Percentiles rank a stretch among this genome's conserved stretches.
These are phyloP conservation scores for Yamadazyma conglobata DNA, from an alignment of 1,139 yeast species.

Conservation along the genomic window DNA sequence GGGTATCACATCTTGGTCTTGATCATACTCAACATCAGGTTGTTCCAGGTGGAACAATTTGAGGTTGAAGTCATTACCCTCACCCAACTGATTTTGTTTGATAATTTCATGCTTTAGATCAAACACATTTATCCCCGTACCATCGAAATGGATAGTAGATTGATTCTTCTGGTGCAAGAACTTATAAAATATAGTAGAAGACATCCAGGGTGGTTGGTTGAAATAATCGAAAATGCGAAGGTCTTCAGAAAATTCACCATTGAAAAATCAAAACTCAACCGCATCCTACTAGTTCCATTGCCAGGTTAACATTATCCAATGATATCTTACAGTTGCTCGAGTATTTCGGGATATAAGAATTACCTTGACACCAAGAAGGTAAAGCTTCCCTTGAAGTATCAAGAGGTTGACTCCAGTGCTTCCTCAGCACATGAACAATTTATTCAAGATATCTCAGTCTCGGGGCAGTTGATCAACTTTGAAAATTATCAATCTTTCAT, in stretches of 20 bases:
- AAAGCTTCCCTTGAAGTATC: constrained; percentile 33
- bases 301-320: constrained; percentile 4
- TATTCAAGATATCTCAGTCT: constrained; percentile 17
- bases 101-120: constrained; percentile 91
- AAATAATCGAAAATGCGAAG: constrained; percentile 1
- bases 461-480: constrained; percentile 26
- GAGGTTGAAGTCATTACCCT: constrained; percentile 82
- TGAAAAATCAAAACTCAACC: too few relatives aligned
- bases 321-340: constrained; percentile 17
- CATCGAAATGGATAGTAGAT: constrained; percentile 83
- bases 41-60: constrained; percentile 59
- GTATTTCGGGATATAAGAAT: constrained; percentile 24
- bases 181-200: constrained; percentile 84
- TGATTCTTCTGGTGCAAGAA: constrained; percentile 83
- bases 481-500: constrained; percentile 16
- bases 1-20: constrained; percentile 86
- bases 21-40: constrained; percentile 79
- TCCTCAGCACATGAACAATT: constrained; percentile 23
- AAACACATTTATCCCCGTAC: constrained; percentile 92
- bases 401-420: constrained; percentile 4
- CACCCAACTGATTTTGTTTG: constrained; percentile 72
- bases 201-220: constrained; percentile 61
- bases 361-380: constrained; percentile 21
- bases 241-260: too few relatives aligned
- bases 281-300: too few relatives aligned